phyloP scores from a whole-genome alignment of 371 early-diverging fungal species.

The Mortierella sp. region DNA sequence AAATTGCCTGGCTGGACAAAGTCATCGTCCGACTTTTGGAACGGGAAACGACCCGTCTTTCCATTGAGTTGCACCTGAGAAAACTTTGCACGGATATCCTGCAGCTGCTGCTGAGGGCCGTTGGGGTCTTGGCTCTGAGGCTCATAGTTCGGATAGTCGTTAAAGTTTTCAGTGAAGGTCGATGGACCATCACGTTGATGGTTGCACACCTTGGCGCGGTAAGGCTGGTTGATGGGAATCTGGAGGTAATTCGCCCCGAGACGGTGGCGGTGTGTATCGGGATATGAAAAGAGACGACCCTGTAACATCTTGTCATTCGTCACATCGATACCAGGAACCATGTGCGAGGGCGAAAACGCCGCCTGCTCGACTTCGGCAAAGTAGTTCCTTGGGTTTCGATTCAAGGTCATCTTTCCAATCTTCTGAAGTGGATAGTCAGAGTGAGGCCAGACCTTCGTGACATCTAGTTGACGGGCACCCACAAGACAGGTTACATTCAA shows the following conservation, averaged over 20 bases:
- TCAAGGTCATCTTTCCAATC: constrained; percentile 78
- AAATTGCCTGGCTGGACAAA: constrained; percentile 65
- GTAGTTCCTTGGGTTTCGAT: constrained; percentile 84
- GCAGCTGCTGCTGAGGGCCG: constrained; percentile 58
- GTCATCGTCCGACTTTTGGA: constrained; percentile 64
- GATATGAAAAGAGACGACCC: constrained; percentile 81
- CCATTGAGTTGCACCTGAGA: constrained; percentile 40
- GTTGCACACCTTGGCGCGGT: constrained; percentile 61
- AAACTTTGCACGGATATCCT: constrained; percentile 26
- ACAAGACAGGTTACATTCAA: not conserved
- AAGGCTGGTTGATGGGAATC: constrained; percentile 78
- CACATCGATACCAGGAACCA: constrained; percentile 81
- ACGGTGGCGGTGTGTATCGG: constrained; percentile 83
- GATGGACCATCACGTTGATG: constrained; percentile 77
- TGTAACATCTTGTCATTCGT: constrained; percentile 81
- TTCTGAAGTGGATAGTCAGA: constrained; percentile 76
- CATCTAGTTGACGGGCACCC: constrained; percentile 49
- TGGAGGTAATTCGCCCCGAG: constrained; percentile 80
- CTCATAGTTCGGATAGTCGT: constrained; percentile 67
- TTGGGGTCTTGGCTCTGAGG: constrained; percentile 65
- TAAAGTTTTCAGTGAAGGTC: constrained; percentile 61
- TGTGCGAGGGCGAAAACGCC: constrained; percentile 78
- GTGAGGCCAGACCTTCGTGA: constrained; percentile 87
- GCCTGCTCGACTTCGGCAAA: constrained; percentile 86
- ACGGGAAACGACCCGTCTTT: constrained; percentile 69